Evolutionary conservation across 805 yeast species (phyloP).

Genomic region (Spathaspora passalidarum): DNA sequence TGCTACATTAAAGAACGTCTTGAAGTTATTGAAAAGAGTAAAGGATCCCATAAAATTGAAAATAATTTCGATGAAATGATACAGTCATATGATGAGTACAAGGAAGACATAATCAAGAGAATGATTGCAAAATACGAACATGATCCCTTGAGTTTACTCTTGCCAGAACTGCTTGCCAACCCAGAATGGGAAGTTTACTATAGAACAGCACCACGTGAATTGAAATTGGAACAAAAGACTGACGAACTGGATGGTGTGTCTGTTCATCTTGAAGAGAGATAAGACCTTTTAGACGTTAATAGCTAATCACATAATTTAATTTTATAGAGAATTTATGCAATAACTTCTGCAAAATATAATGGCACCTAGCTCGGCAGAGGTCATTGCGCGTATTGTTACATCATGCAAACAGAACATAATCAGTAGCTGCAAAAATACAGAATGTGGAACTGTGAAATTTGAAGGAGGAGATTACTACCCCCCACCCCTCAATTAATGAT

Average conservation of each 20-base stretch:
- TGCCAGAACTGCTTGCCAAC: conserved; percentile 13
- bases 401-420: too few species aligned
- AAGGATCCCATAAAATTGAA: too few species aligned
- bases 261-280: not conserved
- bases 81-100: conserved; percentile 2
- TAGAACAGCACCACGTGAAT: conserved; percentile 10
- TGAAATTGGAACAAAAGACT: conserved; percentile 1
- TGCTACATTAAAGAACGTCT: conserved; percentile 1
- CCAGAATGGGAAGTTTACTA: conserved; percentile 15
- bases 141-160: conserved; percentile 5
- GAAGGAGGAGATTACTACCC: too few species aligned
- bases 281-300: too few species aligned
- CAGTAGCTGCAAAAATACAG: too few species aligned
- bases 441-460: too few species aligned
- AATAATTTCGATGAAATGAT: conserved; percentile 7
- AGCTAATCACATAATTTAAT: too few species aligned
- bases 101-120: conserved; percentile 4
- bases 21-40: not conserved
- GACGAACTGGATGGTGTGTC: not conserved
- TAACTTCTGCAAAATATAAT: too few species aligned
- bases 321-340: too few species aligned
- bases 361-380: too few species aligned
- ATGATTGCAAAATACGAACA: conserved; percentile 9
- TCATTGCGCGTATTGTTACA: too few species aligned
- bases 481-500: too few species aligned